Conservation (phyloP, 2,329 filamentous ascomycete genomes). For the Pseudogymnoascus sp. region DNA sequence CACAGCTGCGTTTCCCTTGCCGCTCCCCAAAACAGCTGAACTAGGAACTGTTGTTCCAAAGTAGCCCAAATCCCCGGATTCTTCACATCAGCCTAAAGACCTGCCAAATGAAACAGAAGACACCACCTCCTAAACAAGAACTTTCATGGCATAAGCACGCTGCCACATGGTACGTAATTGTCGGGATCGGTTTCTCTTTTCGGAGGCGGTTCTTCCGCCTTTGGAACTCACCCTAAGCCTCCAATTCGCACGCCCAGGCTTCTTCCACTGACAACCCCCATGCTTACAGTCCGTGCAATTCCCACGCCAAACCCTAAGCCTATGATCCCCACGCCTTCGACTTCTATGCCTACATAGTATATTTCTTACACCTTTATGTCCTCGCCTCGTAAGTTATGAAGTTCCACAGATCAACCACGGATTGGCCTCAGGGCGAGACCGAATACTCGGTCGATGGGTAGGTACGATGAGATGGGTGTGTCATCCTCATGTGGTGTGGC, state of each 20-base stretch:
- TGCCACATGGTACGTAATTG: not conserved
- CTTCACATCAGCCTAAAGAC: conserved; percentile 3
- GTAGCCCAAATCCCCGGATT: conserved; percentile 6
- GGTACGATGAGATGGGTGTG: too few species aligned
- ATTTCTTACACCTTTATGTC: not conserved
- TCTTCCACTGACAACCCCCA: not conserved
- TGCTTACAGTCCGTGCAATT: not conserved
- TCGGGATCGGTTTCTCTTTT: not conserved
- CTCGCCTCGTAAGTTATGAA: not conserved
- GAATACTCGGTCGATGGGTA: not conserved
- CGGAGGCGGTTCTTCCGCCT: not conserved
- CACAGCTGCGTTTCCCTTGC: not conserved
- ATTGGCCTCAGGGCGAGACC: not conserved
- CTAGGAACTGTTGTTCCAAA: not conserved
- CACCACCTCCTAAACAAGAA: not conserved
- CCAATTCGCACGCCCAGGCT: not conserved
- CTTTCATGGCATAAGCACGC: not conserved
- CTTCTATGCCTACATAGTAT: not conserved
- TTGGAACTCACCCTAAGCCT: not conserved
- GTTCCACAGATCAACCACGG: not conserved
- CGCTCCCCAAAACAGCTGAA: not conserved
- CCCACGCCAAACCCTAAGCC: not conserved
- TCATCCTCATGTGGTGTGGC: too few species aligned
- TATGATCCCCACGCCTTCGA: not conserved
- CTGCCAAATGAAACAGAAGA: not conserved